Conservation (phyloP, 2,329 filamentous ascomycete species). For the Verticillium dahliae region DNA sequence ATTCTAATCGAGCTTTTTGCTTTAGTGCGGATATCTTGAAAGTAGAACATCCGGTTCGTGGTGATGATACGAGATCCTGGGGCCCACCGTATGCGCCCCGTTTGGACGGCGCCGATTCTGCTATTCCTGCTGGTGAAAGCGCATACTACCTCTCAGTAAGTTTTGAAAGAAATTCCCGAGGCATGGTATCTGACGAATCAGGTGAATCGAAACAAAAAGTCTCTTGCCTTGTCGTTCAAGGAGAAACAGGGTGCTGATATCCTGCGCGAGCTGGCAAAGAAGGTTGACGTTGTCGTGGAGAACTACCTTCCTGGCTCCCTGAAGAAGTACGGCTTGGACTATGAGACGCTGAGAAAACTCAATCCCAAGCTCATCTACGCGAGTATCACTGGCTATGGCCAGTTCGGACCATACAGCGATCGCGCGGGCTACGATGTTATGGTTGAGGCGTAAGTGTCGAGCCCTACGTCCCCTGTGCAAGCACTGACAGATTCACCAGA, state of each 20-base stretch:
- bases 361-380: slow-evolving; percentile 62
- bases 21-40: slow-evolving; percentile 91
- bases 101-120: slow-evolving; percentile 41
- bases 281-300: slow-evolving; percentile 62
- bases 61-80: slow-evolving; percentile 94
- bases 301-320: slow-evolving; percentile 63
- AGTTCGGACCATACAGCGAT: slow-evolving; percentile 59
- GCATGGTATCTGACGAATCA: background rate
- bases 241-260: slow-evolving; percentile 56
- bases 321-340: slow-evolving; percentile 63
- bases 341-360: slow-evolving; percentile 49
- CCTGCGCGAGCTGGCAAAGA: slow-evolving; percentile 53
- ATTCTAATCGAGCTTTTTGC: background rate
- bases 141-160: slow-evolving; percentile 87
- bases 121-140: slow-evolving; percentile 61
- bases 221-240: slow-evolving; percentile 59
- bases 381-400: slow-evolving; percentile 64
- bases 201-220: slow-evolving; percentile 66
- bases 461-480: background rate
- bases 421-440: slow-evolving; percentile 67
- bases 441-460: slow-evolving; percentile 48
- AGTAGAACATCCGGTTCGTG: slow-evolving; percentile 84
- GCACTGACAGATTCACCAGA: background rate
- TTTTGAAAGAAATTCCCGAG: slow-evolving; percentile 27
- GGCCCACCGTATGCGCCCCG: slow-evolving; percentile 89